Base-by-base conservation (phyloP, 2,329 filamentous ascomycete species). In the Aspergillus calidoustus region DNA sequence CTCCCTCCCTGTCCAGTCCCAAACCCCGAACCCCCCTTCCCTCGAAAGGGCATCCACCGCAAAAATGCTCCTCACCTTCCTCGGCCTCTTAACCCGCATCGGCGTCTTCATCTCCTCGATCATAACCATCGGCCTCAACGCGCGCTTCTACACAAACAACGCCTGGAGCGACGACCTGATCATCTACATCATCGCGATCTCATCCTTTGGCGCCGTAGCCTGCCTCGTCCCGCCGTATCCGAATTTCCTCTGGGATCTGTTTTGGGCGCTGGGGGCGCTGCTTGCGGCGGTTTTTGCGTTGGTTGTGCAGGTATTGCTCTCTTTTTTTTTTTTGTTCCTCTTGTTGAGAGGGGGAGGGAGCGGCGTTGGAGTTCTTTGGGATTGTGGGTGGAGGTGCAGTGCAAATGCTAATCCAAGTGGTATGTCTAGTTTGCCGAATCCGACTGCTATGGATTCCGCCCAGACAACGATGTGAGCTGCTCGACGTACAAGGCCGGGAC, bases 211-310 rank as follows among this genome's bases (percentile, higher is more conserved):
- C 15, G 31, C 47, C n/a, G 4, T 62, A 2, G 60, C 60, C 11
- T 47, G 43, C 13, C 41, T 62, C 8, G 47, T 62, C 15, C 60
- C 60, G 7, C 60, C 60, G 17, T 59, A 59, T 4, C 60, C 55
- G 4, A 62, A 62, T 25, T 62, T 62, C 22, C 28, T 59, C 7
- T 62, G 46, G 25, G 60, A 62, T 47, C 31, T 50, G 7, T 62
- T 62, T 44, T 58, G 46, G 60, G 50, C 55, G 2, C 25, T 62
- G 2, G 60, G 44, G 19, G 48, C n/a, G 23, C 38, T 25, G 17
- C 7, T 62, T 4, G 31, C 41, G n/a, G 55, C 50, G 9, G 38
- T 54, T 1, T 62, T 62, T 56, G 55, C 60, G 30, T 34, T 62
- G 6, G 52, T 59, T 31, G 43, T 62, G 43, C 60, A 62, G 54